Percentiles rank a stretch among this genome's conserved stretches.
Conservation (phyloP, 2,329 filamentous ascomycete genomes). For the Capronia americana region DNA sequence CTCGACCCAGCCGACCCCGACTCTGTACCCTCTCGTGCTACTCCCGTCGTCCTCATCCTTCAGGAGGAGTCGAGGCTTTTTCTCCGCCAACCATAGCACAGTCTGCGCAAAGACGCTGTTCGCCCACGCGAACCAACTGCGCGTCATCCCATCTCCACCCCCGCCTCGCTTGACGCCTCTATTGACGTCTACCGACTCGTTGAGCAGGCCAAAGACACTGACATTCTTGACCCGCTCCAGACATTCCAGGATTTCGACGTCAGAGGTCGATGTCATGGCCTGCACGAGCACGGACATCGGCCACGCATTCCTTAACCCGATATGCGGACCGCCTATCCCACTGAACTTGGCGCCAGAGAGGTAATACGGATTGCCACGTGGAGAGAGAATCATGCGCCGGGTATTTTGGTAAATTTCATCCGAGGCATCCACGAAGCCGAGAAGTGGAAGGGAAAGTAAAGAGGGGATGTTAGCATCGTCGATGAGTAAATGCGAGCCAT, state of each 20-base stretch:
- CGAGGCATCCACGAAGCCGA: slow-evolving; percentile 61
- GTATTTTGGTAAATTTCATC: slow-evolving; percentile 87
- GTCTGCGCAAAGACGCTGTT: slow-evolving; percentile 96
- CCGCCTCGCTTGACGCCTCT: slow-evolving; percentile 46
- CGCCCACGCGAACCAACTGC: slow-evolving; percentile 97
- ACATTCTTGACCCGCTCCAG: slow-evolving; percentile 76
- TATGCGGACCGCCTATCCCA: slow-evolving; percentile 82
- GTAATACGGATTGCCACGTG: slow-evolving; percentile 85
- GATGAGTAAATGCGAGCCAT: slow-evolving; percentile 67
- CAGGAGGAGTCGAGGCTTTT: slow-evolving; percentile 89
- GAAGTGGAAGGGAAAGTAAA: slow-evolving; percentile 62
- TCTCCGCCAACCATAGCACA: slow-evolving; percentile 83
- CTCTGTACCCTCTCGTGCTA: slow-evolving; percentile 27
- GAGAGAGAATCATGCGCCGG: slow-evolving; percentile 77
- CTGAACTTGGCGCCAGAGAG: slow-evolving; percentile 76
- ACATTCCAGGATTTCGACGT: slow-evolving; percentile 74
- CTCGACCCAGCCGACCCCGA: slow-evolving; percentile 36
- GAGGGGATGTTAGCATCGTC: slow-evolving; percentile 71
- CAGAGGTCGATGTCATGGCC: slow-evolving; percentile 81
- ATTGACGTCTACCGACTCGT: slow-evolving; percentile 91
- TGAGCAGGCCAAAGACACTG: slow-evolving; percentile 78
- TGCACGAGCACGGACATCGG: slow-evolving; percentile 94
- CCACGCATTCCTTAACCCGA: slow-evolving; percentile 91
- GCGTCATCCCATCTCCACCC: slow-evolving; percentile 69
- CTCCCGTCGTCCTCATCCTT: slow-evolving; percentile 64